Evolutionary conservation across 225 moss, liverwort and hornwort species (phyloP).

Genomic region (Pseudoscleropodium purum): DNA sequence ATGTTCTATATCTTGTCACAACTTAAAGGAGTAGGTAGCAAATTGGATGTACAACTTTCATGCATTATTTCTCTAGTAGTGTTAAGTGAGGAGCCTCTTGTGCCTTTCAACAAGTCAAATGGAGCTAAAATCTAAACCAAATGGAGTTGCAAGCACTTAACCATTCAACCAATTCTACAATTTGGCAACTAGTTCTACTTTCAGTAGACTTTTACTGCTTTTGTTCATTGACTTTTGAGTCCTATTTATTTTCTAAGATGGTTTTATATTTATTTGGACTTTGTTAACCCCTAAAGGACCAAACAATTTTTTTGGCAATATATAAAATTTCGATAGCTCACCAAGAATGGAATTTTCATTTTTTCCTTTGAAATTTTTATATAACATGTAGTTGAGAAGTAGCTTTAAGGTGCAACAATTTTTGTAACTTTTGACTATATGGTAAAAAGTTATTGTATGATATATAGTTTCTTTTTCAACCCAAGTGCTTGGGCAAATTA

Average conservation of each 20-base stretch:
- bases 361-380: too few species aligned
- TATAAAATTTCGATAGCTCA: too few species aligned
- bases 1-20: not conserved
- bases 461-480: too few species aligned
- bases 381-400: too few species aligned
- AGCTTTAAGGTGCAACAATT: too few species aligned
- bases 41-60: not conserved
- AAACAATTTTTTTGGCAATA: too few species aligned
- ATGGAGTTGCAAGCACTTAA: accelerated
- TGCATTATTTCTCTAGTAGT: not conserved
- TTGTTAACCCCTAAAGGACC: not conserved
- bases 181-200: not conserved
- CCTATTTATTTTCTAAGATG: not conserved
- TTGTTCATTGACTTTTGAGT: accelerated
- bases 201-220: accelerated
- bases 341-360: too few species aligned
- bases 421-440: too few species aligned
- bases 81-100: accelerated
- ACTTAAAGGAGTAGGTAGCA: accelerated
- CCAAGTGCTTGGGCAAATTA: too few species aligned
- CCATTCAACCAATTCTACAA: not conserved
- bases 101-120: not conserved
- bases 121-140: accelerated
- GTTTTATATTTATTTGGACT: not conserved
- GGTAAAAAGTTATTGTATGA: too few species aligned